Percentiles rank a stretch among this genome's conserved stretches.
Conservation (phyloP, 768 basidiomycete species). For the Amanita muscaria region DNA sequence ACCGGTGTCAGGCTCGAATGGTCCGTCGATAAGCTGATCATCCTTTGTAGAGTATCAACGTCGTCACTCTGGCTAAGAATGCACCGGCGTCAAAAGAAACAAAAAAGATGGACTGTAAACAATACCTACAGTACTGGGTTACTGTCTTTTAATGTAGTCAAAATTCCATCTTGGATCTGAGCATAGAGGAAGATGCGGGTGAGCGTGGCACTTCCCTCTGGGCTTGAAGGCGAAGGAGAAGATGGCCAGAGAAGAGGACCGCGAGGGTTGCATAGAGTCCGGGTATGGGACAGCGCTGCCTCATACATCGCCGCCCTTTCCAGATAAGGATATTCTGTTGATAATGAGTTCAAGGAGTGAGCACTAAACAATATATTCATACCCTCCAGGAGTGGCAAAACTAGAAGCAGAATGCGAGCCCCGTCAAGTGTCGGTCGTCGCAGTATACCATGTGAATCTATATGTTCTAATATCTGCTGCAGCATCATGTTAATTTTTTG, state of each 20-base stretch:
- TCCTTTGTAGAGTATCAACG: conserved; percentile 60
- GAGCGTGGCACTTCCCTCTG: conserved; percentile 56
- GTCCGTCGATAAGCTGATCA: no score
- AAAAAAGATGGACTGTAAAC: no score
- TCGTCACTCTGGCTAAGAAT: conserved; percentile 67
- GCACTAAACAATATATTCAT: no score
- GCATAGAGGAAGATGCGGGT: conserved; percentile 88
- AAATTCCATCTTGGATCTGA: conserved; percentile 76
- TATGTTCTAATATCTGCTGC: conserved; percentile 65
- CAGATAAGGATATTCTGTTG: conserved; percentile 34
- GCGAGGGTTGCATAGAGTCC: conserved; percentile 55
- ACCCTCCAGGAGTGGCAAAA: conserved; percentile 83
- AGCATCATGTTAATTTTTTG: conserved; percentile 61
- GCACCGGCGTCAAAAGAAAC: no score
- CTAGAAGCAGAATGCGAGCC: conserved; percentile 65
- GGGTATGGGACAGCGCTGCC: conserved; percentile 70
- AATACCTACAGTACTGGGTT: conserved; percentile 65
- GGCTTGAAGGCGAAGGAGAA: no score
- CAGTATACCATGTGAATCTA: conserved; percentile 73
- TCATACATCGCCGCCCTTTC: conserved; percentile 66
- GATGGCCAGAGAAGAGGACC: no score
- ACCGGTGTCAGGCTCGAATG: conserved; percentile 12
- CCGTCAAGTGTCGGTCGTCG: conserved; percentile 84
- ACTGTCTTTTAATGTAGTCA: conserved; percentile 76
- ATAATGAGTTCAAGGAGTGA: no score